A percentile compares a stretch with the other conserved stretches of the same genome.
These are phyloP conservation scores for Trametes maxima DNA, from an alignment of 768 basidiomycete genomes.

Conservation along the genomic window DNA sequence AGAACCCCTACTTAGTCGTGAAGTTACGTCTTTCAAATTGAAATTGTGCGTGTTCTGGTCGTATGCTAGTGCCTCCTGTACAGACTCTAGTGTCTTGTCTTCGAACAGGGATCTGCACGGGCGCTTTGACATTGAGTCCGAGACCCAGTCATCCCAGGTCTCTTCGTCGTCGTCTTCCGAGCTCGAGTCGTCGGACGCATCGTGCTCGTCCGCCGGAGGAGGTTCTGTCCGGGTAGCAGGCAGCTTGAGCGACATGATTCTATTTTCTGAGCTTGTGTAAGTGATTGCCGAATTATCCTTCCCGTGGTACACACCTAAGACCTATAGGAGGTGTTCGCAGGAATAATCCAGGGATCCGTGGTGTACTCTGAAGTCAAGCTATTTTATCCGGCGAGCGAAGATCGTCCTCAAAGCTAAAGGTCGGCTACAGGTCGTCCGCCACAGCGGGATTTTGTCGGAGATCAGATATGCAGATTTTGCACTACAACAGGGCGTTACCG, in stretches of 20 bases:
- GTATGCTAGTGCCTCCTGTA: conserved; percentile 58
- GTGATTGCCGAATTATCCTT: no score
- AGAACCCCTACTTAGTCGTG: conserved; percentile 53
- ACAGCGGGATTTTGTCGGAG: conserved; percentile 13
- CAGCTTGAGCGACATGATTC: conserved; percentile 20
- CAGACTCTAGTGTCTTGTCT: conserved; percentile 58
- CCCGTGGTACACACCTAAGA: no score
- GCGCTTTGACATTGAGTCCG: conserved; percentile 57
- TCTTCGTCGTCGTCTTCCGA: conserved; percentile 48
- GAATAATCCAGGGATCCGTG: no score
- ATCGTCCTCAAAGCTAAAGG: background rate
- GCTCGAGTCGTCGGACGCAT: conserved; percentile 15
- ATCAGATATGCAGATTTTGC: background rate
- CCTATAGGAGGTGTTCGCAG: no score
- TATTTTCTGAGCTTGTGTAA: background rate
- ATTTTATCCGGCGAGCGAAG: background rate
- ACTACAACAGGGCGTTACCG: background rate
- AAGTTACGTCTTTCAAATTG: conserved; percentile 55
- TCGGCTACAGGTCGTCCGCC: background rate
- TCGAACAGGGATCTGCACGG: conserved; percentile 79
- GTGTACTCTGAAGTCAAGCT: no score
- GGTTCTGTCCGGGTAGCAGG: conserved; percentile 10
- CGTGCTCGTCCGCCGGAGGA: conserved; percentile 7
- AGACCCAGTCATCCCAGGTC: conserved; percentile 80
- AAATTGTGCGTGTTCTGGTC: conserved; percentile 66